These are phyloP conservation scores for Nymphaea colorata DNA, from an alignment of 164 flowering plant genomes.

Conservation along the genomic window DNA sequence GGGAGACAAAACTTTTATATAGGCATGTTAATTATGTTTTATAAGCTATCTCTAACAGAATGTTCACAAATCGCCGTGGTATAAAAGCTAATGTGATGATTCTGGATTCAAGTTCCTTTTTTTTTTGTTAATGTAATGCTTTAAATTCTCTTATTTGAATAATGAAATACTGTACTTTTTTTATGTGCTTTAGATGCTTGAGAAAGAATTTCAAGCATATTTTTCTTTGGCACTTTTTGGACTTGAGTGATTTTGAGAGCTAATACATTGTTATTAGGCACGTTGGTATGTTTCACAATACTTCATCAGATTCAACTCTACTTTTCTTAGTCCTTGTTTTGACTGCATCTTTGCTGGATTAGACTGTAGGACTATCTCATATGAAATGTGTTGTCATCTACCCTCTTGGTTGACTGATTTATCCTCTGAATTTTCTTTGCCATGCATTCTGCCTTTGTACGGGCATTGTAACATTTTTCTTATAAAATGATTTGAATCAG, in stretches of 20 bases:
- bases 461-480: neutral
- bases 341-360: too few relatives aligned
- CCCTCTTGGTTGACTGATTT: too few relatives aligned
- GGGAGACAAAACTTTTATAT: too few relatives aligned
- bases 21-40: too few relatives aligned
- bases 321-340: too few relatives aligned
- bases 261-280: too few relatives aligned
- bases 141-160: neutral
- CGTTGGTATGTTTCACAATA: too few relatives aligned
- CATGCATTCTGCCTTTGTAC: neutral
- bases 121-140: neutral
- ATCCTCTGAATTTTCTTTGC: too few relatives aligned
- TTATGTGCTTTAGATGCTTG: neutral
- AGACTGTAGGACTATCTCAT: too few relatives aligned
- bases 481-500: constrained; percentile 18
- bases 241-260: neutral
- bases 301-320: too few relatives aligned
- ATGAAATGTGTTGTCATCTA: too few relatives aligned
- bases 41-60: neutral
- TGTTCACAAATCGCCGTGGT: neutral
- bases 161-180: neutral
- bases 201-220: neutral
- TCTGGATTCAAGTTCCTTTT: neutral
- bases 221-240: neutral
- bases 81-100: neutral